Conservation (phyloP, 2,329 filamentous ascomycete genomes). For the Eutypa lata region DNA sequence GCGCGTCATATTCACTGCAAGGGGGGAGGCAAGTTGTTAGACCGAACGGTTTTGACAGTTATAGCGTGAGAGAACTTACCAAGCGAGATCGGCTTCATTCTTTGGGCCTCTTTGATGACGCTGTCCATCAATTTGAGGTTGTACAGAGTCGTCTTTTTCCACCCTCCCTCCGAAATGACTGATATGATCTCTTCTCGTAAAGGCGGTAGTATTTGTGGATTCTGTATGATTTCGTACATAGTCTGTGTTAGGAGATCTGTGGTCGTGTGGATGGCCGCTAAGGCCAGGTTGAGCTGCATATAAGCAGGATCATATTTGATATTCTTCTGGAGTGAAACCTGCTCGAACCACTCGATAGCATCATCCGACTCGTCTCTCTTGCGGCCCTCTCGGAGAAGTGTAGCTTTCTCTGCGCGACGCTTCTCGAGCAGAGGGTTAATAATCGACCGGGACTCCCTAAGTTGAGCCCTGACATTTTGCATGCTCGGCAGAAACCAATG, state of each 20-base stretch:
- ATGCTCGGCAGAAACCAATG: no score
- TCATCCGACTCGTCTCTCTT: no score
- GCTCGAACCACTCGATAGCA: no score
- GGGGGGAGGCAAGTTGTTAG: conserved; percentile 1
- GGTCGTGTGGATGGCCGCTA: conserved; percentile 42
- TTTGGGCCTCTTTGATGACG: conserved; percentile 38
- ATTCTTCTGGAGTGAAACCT: no score
- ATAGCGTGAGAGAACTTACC: conserved; percentile 19
- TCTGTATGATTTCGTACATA: conserved; percentile 40
- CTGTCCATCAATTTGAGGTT: conserved; percentile 37
- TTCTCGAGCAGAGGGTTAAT: no score
- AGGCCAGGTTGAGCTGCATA: conserved; percentile 31
- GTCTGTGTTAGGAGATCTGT: conserved; percentile 31
- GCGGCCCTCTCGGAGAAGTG: no score
- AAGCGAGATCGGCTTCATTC: conserved; percentile 24
- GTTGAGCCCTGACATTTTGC: no score
- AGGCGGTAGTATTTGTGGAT: conserved; percentile 41
- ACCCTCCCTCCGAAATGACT: conserved; percentile 26
- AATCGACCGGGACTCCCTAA: no score
- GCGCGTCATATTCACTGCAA: no score
- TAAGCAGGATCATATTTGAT: background rate
- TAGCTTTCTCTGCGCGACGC: no score
- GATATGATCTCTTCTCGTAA: conserved; percentile 42
- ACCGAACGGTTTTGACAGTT: no score
- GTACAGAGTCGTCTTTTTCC: conserved; percentile 29